Percentiles rank a stretch among this genome's conserved stretches.
Conservation (phyloP, 805 yeast genomes). For the Yarrowia sp. region DNA sequence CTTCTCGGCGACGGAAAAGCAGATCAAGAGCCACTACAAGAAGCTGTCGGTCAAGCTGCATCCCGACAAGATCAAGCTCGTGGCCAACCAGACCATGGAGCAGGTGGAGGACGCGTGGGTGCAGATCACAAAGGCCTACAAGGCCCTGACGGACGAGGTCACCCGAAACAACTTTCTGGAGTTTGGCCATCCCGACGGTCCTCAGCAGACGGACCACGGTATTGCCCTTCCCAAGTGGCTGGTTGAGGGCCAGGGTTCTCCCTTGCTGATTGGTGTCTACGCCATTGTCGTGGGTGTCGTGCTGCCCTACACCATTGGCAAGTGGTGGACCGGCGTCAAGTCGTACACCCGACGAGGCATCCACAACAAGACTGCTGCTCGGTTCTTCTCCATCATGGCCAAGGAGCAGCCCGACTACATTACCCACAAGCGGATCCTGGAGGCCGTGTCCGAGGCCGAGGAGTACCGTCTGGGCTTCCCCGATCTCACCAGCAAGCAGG, state of each 20-base stretch:
- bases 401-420: constrained; percentile 63
- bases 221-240: constrained; percentile 93
- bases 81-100: constrained; percentile 60
- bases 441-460: constrained; percentile 66
- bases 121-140: constrained; percentile 87
- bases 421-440: constrained; percentile 62
- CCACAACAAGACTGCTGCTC: constrained; percentile 81
- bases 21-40: constrained; percentile 81
- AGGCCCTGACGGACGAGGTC: constrained; percentile 89
- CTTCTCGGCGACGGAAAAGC: constrained; percentile 71
- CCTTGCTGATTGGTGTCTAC: constrained; percentile 69
- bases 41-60: constrained; percentile 87
- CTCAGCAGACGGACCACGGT: constrained; percentile 87
- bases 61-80: constrained; percentile 85
- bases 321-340: constrained; percentile 89
- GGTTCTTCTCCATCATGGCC: constrained; percentile 72
- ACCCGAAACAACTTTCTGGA: constrained; percentile 80
- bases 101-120: constrained; percentile 81
- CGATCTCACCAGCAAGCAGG: constrained; percentile 55
- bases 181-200: constrained; percentile 99
- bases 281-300: constrained; percentile 75
- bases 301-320: constrained; percentile 79
- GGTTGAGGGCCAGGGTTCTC: constrained; percentile 80
- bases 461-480: constrained; percentile 63
- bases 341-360: constrained; percentile 82